phyloP scores from a whole-genome alignment of 495 filamentous ascomycete genomes.

The Parachaetomium inaequale region DNA sequence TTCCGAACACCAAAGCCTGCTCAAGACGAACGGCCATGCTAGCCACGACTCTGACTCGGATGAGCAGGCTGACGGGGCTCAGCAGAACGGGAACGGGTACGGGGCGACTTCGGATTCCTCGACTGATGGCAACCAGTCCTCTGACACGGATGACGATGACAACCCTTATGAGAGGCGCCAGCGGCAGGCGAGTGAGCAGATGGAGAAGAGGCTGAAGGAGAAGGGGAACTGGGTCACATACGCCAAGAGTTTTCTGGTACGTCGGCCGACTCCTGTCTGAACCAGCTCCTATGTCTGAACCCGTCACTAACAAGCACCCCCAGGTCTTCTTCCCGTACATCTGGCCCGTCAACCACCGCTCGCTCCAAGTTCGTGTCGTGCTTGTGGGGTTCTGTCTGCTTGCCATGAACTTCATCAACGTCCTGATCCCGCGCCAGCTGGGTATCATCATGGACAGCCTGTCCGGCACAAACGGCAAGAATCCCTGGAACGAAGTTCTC shows the following conservation, averaged over 20 bases:
- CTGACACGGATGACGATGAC: conserved; percentile 39
- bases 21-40: conserved; percentile 33
- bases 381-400: conserved; percentile 61
- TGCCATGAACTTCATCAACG: conserved; percentile 56
- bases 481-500: conserved; percentile 53
- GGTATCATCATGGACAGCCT: conserved; percentile 60
- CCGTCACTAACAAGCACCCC: conserved; percentile 6
- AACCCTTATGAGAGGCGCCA: conserved; percentile 49
- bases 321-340: conserved; percentile 62
- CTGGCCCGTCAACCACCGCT: conserved; percentile 56
- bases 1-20: conserved; percentile 50
- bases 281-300: no score
- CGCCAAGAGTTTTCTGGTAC: conserved; percentile 56
- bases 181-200: conserved; percentile 47
- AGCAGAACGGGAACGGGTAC: conserved; percentile 42
- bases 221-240: conserved; percentile 64
- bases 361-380: conserved; percentile 53
- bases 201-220: conserved; percentile 56
- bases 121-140: conserved; percentile 28
- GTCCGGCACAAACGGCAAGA: conserved; percentile 34
- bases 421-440: conserved; percentile 64
- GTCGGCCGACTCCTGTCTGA: conserved; percentile 14
- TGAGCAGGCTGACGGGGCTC: conserved; percentile 20
- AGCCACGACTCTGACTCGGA: conserved; percentile 23
- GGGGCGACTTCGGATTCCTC: conserved; percentile 43